Evolutionary conservation across 345 rosid species (phyloP).

Genomic region (Aegle marmelos): DNA sequence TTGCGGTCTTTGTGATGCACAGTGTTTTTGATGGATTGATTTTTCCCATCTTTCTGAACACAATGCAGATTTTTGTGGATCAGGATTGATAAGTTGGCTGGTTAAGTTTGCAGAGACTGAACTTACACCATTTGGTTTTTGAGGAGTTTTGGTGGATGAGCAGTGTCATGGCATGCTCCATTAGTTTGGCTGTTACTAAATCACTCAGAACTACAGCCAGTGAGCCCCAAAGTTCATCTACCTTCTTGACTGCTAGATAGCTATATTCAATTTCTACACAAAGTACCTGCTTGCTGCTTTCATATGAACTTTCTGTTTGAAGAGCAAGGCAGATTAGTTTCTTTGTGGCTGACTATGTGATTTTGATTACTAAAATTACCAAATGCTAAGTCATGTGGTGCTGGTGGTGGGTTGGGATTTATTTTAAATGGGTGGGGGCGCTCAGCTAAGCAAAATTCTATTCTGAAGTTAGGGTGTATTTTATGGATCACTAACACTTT

Average conservation of each 20-base stretch:
- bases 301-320: not conserved
- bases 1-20: not conserved
- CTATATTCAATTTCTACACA: not conserved
- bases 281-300: not conserved
- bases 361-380: not conserved
- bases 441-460: not conserved
- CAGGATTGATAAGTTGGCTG: constrained; percentile 27
- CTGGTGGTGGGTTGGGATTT: too few species aligned
- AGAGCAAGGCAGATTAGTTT: not conserved
- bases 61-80: constrained; percentile 59
- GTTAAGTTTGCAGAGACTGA: not conserved
- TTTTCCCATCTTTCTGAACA: not conserved
- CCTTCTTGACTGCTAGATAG: not conserved
- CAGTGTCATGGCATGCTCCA: not conserved
- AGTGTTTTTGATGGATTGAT: not conserved
- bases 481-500: too few species aligned
- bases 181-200: not conserved
- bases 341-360: not conserved
- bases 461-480: not conserved
- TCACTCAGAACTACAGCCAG: not conserved
- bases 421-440: not conserved
- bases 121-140: not conserved
- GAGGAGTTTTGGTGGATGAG: not conserved
- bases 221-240: not conserved
- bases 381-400: not conserved